Evolutionary conservation across 257 asterid genomes (phyloP).

Genomic region (Oldenlandia corymbosa): DNA sequence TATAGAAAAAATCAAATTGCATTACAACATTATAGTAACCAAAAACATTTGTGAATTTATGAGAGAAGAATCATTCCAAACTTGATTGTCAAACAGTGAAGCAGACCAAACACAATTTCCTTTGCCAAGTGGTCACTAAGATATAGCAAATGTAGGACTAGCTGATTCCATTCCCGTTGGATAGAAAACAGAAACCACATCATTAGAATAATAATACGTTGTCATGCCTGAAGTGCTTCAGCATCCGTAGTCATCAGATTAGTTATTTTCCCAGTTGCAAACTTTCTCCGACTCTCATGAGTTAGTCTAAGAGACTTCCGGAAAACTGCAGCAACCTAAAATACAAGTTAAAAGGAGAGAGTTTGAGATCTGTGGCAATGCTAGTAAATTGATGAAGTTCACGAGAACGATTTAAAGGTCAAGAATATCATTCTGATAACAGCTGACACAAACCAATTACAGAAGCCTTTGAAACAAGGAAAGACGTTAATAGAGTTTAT

Average conservation of each 20-base stretch:
- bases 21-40: not conserved
- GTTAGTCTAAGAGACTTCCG: constrained; percentile 84
- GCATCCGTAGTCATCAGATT: constrained; percentile 96
- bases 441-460: too few relatives aligned
- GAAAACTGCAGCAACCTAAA: constrained; percentile 85
- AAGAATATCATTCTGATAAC: too few relatives aligned
- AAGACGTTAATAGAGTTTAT: constrained; percentile 1
- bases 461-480: not conserved
- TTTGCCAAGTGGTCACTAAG: not conserved
- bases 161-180: too few relatives aligned
- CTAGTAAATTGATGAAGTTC: not conserved
- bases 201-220: not conserved
- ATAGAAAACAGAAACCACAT: not conserved
- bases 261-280: constrained; percentile 86
- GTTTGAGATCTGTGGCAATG: not conserved
- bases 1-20: not conserved
- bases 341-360: not conserved
- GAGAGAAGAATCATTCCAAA: not conserved
- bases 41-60: not conserved
- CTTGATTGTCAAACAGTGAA: not conserved
- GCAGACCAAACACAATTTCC: not conserved
- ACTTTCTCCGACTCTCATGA: constrained; percentile 85
- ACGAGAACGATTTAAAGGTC: not conserved
- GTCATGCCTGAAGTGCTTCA: constrained; percentile 81
- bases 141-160: too few relatives aligned